Percentiles rank a stretch among this genome's conserved stretches.
Conservation (phyloP, 129 eudicot species). For the Artemisia annua region DNA sequence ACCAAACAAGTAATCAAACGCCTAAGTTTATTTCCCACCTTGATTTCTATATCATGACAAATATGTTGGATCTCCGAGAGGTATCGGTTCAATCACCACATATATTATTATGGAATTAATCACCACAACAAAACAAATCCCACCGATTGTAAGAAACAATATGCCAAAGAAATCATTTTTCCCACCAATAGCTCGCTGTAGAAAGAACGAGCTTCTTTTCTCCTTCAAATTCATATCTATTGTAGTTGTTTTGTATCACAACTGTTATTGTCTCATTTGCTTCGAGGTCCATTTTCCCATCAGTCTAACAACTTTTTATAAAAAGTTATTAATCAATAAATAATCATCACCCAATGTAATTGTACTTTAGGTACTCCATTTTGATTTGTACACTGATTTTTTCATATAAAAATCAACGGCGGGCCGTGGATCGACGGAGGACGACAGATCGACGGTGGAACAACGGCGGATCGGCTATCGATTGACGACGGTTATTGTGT, state of each 20-base stretch:
- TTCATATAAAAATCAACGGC: too few relatives aligned
- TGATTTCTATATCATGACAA: constrained; percentile 83
- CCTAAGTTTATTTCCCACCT: constrained; percentile 9
- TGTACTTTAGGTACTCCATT: too few relatives aligned
- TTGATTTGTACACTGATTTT: too few relatives aligned
- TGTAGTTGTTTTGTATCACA: constrained; percentile 81
- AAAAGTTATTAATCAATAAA: too few relatives aligned
- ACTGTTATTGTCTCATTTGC: constrained; percentile 63
- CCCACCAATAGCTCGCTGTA: constrained; percentile 77
- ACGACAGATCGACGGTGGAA: too few relatives aligned
- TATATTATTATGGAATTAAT: constrained; percentile 49
- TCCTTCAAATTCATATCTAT: constrained; percentile 69
- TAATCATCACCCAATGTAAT: too few relatives aligned
- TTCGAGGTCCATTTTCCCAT: constrained; percentile 41
- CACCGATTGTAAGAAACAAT: constrained; percentile 62
- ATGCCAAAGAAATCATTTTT: constrained; percentile 71
- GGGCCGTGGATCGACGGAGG: too few relatives aligned
- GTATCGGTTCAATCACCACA: constrained; percentile 63
- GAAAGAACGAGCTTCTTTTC: constrained; percentile 74
- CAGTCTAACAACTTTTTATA: too few relatives aligned
- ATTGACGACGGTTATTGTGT: too few relatives aligned
- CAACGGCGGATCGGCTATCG: too few relatives aligned
- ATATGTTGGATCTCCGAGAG: constrained; percentile 77
- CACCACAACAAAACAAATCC: constrained; percentile 55
- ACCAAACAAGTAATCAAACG: not conserved